phyloP scores from a whole-genome alignment of 1,284 basidiomycete species.

The Erythrobasidium hasegawianum region DNA sequence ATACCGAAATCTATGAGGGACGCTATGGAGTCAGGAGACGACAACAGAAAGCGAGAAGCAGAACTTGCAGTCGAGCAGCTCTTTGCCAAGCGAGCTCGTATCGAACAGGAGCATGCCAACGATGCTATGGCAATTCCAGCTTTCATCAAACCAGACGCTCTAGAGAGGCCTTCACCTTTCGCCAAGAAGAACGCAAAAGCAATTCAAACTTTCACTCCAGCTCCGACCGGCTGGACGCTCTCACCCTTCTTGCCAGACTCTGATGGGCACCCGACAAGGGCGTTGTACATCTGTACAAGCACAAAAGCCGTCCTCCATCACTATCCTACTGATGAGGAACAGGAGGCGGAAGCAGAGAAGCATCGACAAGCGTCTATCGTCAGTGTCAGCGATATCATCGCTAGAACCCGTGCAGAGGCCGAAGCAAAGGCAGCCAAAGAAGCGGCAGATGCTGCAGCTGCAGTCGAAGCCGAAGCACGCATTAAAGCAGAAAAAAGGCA shows the following conservation, averaged over 20 bases:
- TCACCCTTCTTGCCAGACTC: background rate
- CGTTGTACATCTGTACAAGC: constrained; percentile 19
- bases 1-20: constrained; percentile 65
- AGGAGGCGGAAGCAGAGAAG: constrained; percentile 8
- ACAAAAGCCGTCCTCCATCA: constrained; percentile 11
- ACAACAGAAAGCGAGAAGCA: constrained; percentile 13
- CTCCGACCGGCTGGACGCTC: background rate
- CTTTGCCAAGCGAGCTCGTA: constrained; percentile 7
- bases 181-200: background rate
- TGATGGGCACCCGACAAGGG: background rate
- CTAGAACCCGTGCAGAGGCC: constrained; percentile 53
- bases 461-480: constrained; percentile 36
- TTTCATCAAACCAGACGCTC: constrained; percentile 6
- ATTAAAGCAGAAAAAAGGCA: constrained; percentile 35
- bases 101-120: constrained; percentile 12
- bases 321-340: constrained; percentile 1
- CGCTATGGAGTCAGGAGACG: constrained; percentile 25
- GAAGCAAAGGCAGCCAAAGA: constrained; percentile 48
- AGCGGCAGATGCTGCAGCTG: constrained; percentile 42
- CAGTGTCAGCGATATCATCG: constrained; percentile 43
- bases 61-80: constrained; percentile 13
- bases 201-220: background rate
- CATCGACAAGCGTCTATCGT: constrained; percentile 5
- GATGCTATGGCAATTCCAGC: background rate
- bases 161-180: background rate